Conservation (phyloP, 768 basidiomycete species). For the Gymnopilus junonius region DNA sequence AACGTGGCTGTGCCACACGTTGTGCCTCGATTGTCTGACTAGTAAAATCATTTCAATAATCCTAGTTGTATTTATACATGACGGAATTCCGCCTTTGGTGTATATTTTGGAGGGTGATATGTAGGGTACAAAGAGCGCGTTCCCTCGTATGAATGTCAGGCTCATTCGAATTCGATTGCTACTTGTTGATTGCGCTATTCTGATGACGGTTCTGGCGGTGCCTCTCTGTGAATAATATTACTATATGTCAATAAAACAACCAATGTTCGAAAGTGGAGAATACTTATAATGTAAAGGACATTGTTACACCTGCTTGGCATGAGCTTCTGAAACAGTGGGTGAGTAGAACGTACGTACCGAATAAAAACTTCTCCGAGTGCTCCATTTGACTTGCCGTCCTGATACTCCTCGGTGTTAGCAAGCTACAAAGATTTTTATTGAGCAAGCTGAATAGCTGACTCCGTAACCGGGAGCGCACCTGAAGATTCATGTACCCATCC, state of each 20-base stretch:
- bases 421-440: slow-evolving; percentile 55
- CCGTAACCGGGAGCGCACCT: slow-evolving; percentile 53
- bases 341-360: slow-evolving; percentile 56
- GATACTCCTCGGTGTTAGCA: slow-evolving; percentile 98
- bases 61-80: not conserved
- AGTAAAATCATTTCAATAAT: not conserved
- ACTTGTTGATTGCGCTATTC: slow-evolving; percentile 1
- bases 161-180: not conserved
- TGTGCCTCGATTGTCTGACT: not conserved
- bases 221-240: slow-evolving; percentile 67
- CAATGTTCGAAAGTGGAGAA: slow-evolving; percentile 15
- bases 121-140: not conserved
- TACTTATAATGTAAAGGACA: slow-evolving; percentile 93
- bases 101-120: not conserved
- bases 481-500: slow-evolving; percentile 99
- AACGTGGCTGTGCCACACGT: slow-evolving; percentile 10
- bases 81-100: not conserved
- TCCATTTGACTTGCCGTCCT: slow-evolving; percentile 94
- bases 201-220: slow-evolving; percentile 51
- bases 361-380: slow-evolving; percentile 99
- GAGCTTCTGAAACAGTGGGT: slow-evolving; percentile 2
- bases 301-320: slow-evolving; percentile 78
- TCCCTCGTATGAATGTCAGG: not conserved
- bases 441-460: not conserved
- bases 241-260: slow-evolving; percentile 23